These are phyloP conservation scores for Penium margaritaceum DNA, from an alignment of 139 green algal species.

Conservation along the genomic window DNA sequence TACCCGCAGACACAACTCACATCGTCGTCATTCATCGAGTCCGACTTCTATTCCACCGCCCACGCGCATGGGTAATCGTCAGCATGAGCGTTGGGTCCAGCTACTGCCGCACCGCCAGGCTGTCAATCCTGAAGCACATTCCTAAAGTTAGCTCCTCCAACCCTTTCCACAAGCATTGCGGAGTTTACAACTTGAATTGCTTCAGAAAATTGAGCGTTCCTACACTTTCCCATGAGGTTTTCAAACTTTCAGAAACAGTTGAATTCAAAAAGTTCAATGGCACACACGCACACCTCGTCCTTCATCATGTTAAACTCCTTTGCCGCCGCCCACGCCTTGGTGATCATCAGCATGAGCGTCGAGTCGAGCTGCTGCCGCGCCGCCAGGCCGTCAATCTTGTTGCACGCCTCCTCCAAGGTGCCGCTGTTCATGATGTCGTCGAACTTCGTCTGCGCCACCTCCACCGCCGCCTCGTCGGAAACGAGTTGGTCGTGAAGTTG, in stretches of 20 bases:
- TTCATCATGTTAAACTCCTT: conserved; percentile 69
- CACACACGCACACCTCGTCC: conserved; percentile 42
- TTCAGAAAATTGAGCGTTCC: too few species aligned
- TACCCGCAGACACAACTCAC: too few species aligned
- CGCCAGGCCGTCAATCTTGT: conserved; percentile 67
- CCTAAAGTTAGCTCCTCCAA: too few species aligned
- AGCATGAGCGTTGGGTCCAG: background rate
- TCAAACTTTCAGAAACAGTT: too few species aligned
- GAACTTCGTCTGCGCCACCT: conserved; percentile 27
- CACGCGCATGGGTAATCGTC: too few species aligned
- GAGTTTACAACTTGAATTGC: too few species aligned
- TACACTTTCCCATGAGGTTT: too few species aligned
- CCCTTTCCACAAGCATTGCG: too few species aligned
- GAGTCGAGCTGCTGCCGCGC: conserved; percentile 56
- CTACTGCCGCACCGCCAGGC: too few species aligned
- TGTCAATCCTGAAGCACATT: too few species aligned
- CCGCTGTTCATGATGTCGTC: conserved; percentile 31
- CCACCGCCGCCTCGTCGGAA: conserved; percentile 23
- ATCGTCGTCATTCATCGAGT: too few species aligned
- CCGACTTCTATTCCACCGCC: too few species aligned
- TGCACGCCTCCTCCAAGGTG: conserved; percentile 13
- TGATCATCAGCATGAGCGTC: conserved; percentile 72
- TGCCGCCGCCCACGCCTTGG: conserved; percentile 64
- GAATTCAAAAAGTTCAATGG: background rate
- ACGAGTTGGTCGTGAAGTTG: conserved; percentile 22